Conservation (phyloP, 1,139 yeast genomes). For the Geotrichum reessii region DNA sequence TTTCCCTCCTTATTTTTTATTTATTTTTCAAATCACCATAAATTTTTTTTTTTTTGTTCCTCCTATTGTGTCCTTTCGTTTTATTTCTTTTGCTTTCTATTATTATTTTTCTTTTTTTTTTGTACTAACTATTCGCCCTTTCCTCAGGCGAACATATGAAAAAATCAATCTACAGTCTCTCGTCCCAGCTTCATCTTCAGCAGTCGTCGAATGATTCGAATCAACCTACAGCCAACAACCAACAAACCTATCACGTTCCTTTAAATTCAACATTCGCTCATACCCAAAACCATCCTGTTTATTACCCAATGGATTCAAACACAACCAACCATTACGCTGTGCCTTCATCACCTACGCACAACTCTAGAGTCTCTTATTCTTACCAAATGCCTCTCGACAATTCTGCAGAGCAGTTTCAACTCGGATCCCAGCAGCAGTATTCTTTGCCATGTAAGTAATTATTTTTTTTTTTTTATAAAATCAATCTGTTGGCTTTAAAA, state of each 20-base stretch:
- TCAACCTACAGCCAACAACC: background rate
- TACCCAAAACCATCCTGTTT: background rate
- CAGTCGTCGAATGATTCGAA: background rate
- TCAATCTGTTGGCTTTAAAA: no score
- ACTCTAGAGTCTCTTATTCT: background rate
- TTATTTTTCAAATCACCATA: background rate
- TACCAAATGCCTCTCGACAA: background rate
- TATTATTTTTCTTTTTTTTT: background rate
- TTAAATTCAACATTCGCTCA: background rate
- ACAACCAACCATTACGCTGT: background rate
- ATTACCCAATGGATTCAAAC: background rate
- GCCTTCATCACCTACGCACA: background rate
- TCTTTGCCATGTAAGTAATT: background rate
- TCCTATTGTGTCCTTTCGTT: background rate
- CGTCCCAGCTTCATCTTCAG: background rate
- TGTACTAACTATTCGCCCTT: background rate
- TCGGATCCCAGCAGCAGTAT: background rate
- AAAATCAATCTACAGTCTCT: constrained; percentile 1
- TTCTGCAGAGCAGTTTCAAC: background rate
- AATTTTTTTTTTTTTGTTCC: background rate
- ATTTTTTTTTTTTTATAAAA: background rate
- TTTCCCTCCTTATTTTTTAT: background rate
- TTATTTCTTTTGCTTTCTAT: background rate
- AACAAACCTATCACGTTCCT: background rate
- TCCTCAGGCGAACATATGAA: background rate